Base-by-base conservation (phyloP, 2,329 filamentous ascomycete species). In the Cladorrhinum sp. region DNA sequence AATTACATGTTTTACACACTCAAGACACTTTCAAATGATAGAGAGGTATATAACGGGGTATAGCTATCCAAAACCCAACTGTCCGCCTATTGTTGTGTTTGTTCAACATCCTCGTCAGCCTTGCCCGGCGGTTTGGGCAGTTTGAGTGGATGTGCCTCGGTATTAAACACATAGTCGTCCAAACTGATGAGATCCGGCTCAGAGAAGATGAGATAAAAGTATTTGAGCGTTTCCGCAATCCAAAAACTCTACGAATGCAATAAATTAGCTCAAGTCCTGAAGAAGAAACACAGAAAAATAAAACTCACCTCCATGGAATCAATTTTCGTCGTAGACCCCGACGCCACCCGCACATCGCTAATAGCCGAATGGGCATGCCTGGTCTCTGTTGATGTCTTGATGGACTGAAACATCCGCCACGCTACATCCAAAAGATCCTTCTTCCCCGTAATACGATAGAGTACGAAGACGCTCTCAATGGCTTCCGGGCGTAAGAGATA, bases 171-270 rank as follows among this genome's bases (percentile, higher is more conserved):
- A 77, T 83, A 91, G 7, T 90, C 82, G 71, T 92, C 89, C 68
- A 92, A 74, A 73, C 82, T 88, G 28, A 90, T 77, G 21, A 86
- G 70, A 12, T 81, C 77, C 2, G 86, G 82, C 58, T 89, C 83
- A 52, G 83, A 85, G 66, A 90, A 92, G 18, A 90, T 82, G 60
- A 92, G 74, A 67, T 88, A 92, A 63, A 91, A 91, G 68, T 92
- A 92, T 74, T 92, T 93, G 66, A 91, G 74, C 46, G 88, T 92
- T 77, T 92, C 89, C 2, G 86, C 86, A 67, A 90, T 78, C 87
- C 89, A 92, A 70, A 91, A 91, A 58, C 80, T 82, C 77, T 80
- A 46, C 59, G 9, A 50, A 54, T 50, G 61, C 48, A 28, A 60
- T 53, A 62, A 57, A 54, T 63, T 33, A 62, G 59, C 46, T 2